A percentile compares a stretch with the other conserved stretches of the same genome.
phyloP scores from a whole-genome alignment of 495 filamentous ascomycete genomes.

The Geoglossum glabrum region DNA sequence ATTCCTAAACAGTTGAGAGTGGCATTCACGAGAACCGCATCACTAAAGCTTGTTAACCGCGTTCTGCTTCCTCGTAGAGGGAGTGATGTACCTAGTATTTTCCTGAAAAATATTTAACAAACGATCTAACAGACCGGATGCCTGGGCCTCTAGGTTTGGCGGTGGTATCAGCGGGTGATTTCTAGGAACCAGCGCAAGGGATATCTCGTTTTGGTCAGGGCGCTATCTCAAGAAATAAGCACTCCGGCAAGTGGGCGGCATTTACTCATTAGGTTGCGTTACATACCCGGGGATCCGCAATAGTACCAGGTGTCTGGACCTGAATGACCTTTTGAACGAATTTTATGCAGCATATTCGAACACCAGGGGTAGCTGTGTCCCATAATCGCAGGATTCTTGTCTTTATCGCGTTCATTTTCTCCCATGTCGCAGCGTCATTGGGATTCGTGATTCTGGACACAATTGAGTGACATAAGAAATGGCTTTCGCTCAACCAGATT shows the following conservation, averaged over 20 bases:
- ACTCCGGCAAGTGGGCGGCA: not conserved
- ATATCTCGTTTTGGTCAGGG: constrained; percentile 72
- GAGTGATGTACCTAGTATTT: constrained; percentile 43
- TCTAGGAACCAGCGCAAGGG: constrained; percentile 61
- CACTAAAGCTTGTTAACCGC: constrained; percentile 27
- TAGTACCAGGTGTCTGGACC: constrained; percentile 66
- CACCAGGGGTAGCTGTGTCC: constrained; percentile 57
- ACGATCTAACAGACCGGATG: constrained; percentile 71
- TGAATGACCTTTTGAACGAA: constrained; percentile 87
- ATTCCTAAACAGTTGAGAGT: constrained; percentile 72
- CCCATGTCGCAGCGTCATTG: constrained; percentile 61
- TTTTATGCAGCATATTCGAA: constrained; percentile 89
- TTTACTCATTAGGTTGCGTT: not conserved
- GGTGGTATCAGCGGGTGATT: constrained; percentile 61
- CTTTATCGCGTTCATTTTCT: constrained; percentile 76
- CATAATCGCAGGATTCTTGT: constrained; percentile 67
- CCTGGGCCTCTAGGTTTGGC: constrained; percentile 72
- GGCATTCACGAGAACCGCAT: constrained; percentile 76
- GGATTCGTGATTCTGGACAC: constrained; percentile 55
- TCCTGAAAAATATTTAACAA: constrained; percentile 76
- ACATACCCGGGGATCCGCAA: constrained; percentile 69
- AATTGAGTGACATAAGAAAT: constrained; percentile 11
- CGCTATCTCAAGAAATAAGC: constrained; percentile 27
- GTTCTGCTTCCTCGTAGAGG: not conserved
- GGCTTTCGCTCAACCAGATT: constrained; percentile 5